These are phyloP conservation scores for Claviceps humidiphila DNA, from an alignment of 2,329 filamentous ascomycete genomes.

Conservation along the genomic window DNA sequence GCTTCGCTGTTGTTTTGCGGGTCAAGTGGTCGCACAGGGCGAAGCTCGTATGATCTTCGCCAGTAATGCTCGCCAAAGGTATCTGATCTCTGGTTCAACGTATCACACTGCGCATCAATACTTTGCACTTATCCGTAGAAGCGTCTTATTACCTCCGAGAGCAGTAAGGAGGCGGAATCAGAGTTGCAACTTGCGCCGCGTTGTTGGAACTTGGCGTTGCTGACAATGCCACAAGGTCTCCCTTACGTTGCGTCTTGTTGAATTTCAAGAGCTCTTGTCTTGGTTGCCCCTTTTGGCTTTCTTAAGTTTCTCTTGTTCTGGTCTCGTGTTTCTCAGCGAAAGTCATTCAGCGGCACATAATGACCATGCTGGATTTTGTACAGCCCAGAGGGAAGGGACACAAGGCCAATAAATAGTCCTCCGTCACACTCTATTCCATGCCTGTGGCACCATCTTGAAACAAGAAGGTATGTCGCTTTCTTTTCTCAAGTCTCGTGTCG, in stretches of 20 bases:
- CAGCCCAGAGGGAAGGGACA: background rate
- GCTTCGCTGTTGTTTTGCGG: background rate
- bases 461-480: background rate
- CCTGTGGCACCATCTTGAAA: background rate
- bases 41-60: background rate
- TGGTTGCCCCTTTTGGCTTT: background rate
- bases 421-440: background rate
- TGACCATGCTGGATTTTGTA: background rate
- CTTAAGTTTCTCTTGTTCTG: background rate
- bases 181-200: background rate
- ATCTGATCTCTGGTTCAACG: background rate
- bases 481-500: background rate
- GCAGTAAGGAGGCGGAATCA: background rate
- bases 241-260: background rate
- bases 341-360: background rate
- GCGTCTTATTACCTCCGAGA: background rate
- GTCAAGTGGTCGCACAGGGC: background rate
- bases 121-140: background rate
- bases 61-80: slow-evolving; percentile 1
- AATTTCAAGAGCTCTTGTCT: too few species aligned
- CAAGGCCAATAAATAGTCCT: background rate
- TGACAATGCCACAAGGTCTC: background rate
- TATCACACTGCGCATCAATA: slow-evolving; percentile 1
- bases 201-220: background rate
- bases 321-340: background rate